Evolutionary conservation across 352 stramenopile species (phyloP), one percentile per base, ranked within the genome.

Genomic region (Globisporangium paroecandrum): DNA sequence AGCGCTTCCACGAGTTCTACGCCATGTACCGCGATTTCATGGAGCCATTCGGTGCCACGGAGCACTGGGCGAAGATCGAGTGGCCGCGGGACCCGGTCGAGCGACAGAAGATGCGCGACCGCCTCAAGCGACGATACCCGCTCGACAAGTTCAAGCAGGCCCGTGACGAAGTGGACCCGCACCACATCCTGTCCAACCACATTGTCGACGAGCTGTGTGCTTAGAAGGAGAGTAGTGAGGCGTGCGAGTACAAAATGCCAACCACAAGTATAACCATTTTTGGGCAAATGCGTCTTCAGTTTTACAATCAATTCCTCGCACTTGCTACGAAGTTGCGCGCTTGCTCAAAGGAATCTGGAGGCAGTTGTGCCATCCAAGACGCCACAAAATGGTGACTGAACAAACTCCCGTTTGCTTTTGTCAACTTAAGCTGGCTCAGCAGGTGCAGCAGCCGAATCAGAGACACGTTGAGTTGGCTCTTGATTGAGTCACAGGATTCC

Each of bases 41-140:
- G 77, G 84, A 93, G 55, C 85, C 86, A 36, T 98, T 95, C 64
- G 85, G 87, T 20, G 89, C 88, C 2, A 90, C 91, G 22, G 94
- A 96, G 71, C 97, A 99, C 73, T 99, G 97, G 97, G 97, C 97
- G 20, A 99, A 99, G 79, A 91, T 99, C 62, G 97, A 99, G 78
- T 85, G 89, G 75, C 86, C 89, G 5, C 66, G 69, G 27, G 87
- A 87, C 73, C 67, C 68, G 25, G 59, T 46, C 15, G 79, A 93
- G 58, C 67, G 78, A 46, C 67, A 81, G 47, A 73, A 81, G 41
- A 86, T 93, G 75, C 80, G 77, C 36, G 58, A 82, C 13, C 83
- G 90, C 43, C 84, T 97, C 59, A 74, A 77, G 25, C 79, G 82
- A 66, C 75, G 86, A 62, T 99, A 97, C 81, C 75, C 83, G n/a